Evolutionary conservation across 139 green algal genomes (phyloP).

Genomic region (Auxenochlorella pyrenoidosa): DNA sequence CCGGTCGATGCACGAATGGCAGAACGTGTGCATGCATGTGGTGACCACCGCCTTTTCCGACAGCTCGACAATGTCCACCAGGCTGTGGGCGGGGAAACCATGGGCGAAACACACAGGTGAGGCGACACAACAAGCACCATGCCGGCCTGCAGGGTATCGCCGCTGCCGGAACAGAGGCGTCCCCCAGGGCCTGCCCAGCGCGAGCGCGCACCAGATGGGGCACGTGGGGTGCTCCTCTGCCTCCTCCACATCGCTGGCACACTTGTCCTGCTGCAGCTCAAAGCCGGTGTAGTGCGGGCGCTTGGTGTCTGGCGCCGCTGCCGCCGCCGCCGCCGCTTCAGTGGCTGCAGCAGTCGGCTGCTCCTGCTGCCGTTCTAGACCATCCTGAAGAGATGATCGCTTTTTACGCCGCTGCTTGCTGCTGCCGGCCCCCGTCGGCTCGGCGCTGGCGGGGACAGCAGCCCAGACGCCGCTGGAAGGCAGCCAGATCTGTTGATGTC

Average conservation of each 20-base stretch:
- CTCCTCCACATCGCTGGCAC: conserved; percentile 29
- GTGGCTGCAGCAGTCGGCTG: neutral
- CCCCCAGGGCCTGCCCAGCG: neutral
- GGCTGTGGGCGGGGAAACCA: neutral
- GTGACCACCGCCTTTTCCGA: conserved; percentile 19
- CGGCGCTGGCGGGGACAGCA: neutral
- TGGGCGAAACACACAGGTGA: too few species aligned
- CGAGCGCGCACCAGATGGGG: conserved; percentile 19
- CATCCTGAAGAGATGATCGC: neutral
- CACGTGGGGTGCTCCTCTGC: conserved; percentile 7
- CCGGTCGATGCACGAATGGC: conserved; percentile 13
- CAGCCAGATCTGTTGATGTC: conserved; percentile 28
- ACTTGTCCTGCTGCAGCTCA: neutral
- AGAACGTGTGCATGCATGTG: conserved; percentile 38
- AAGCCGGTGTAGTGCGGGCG: neutral
- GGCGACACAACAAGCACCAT: neutral
- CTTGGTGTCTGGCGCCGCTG: neutral
- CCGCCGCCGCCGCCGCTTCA: neutral
- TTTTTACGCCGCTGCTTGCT: neutral
- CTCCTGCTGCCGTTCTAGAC: neutral
- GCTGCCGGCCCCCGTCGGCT: neutral
- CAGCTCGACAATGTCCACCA: conserved; percentile 25
- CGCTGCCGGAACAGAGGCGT: neutral
- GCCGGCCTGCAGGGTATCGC: neutral
- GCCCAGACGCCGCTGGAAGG: neutral